Base-by-base conservation (phyloP, 441 rosid species). In the Viola pubescens region DNA sequence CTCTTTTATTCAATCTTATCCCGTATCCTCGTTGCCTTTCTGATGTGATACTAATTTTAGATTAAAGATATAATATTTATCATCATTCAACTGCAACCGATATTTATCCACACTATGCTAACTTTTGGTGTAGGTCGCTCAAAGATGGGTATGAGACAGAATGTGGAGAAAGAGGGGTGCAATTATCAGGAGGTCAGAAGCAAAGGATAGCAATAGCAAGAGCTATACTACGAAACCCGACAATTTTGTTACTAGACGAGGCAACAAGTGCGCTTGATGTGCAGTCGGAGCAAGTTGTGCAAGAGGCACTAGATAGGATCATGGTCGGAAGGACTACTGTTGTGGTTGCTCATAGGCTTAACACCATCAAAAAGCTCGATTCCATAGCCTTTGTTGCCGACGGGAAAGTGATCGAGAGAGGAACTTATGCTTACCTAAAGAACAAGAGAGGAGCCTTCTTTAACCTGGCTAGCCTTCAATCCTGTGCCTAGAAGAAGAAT, bases 151-250 rank as follows among this genome's bases (percentile, higher is more conserved):
- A 86, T 19, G 80, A 81, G 48, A 88, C 96, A 0, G 83, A 82
- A 66, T 82, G 96, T 48, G 97, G 97, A 1, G 94, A 91, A 66
- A 76, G 94, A 68, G 95, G 97, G 48, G 83, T 85, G n/a, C 97
- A 90, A 37, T 60, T 90, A 34, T 90, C 97, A 6, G 95, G 97
- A 60, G 95, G 97, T 48, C 94, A 90, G 51, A 90, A 80, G 63
- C 97, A 87, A 69, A 79, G 95, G 54, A 75, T 85, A 14, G 88
- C 94, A 7, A 88, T 90, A 1, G 95, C 95, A 10, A 84, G 91
- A 74, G 96, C 94, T 7, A 82, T 88, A 63, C 60, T 84, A 1
- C 62, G 88, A 48, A 79, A 77, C 56, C 96, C 90, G 13, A 81
- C 64, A 19, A 76, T 88, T 12, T 70, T 91, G 5, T 48, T 88